These are phyloP conservation scores for Aegilops bicornis DNA, from an alignment of 176 grass and related monocot species.

Conservation along the genomic window DNA sequence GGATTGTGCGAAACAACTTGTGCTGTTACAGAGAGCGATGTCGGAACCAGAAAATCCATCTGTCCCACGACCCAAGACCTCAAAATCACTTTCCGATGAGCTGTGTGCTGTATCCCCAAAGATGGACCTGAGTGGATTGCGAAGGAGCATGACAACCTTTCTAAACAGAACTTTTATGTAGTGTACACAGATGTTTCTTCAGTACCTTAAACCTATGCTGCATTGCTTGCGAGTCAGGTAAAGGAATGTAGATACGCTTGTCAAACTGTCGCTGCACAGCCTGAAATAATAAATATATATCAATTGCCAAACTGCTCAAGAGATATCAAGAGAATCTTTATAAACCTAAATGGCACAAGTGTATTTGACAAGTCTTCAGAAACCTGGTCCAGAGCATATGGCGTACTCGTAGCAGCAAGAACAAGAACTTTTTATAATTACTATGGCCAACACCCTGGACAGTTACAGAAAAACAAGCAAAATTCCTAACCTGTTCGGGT, in stretches of 20 bases:
- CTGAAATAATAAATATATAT: slow-evolving; percentile 41
- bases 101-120: no score
- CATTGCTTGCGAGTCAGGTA: slow-evolving; percentile 85
- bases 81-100: no score
- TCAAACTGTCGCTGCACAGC: slow-evolving; percentile 85
- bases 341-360: background rate
- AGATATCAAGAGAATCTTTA: background rate
- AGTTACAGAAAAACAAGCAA: slow-evolving; percentile 16
- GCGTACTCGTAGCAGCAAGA: slow-evolving; percentile 94
- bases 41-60: background rate
- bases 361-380: slow-evolving; percentile 12
- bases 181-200: background rate
- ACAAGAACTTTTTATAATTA: slow-evolving; percentile 54
- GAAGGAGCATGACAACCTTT: no score
- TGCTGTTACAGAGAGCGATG: background rate
- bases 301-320: slow-evolving; percentile 27
- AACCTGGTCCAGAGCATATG: slow-evolving; percentile 93
- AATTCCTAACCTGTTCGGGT: background rate
- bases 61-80: no score
- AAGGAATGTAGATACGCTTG: slow-evolving; percentile 95
- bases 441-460: slow-evolving; percentile 85
- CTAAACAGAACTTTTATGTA: background rate
- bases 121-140: no score
- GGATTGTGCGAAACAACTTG: no score
- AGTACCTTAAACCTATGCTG: slow-evolving; percentile 97